Conservation (phyloP, 2,329 filamentous ascomycete species). For the Fusarium oligoseptatum region DNA sequence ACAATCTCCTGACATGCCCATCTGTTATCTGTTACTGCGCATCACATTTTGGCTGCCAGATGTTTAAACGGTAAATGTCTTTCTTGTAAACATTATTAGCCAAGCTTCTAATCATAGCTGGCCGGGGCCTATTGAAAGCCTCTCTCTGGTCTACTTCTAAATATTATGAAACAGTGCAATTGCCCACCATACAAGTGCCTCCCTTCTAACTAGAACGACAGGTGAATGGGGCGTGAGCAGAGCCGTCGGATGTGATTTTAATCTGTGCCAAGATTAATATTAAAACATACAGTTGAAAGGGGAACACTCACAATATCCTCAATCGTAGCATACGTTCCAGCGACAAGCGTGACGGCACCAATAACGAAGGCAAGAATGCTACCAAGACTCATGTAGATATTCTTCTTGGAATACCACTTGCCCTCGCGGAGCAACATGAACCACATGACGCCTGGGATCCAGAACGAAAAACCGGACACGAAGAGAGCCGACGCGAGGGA, state of each 20-base stretch:
- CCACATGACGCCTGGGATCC: conserved; percentile 39
- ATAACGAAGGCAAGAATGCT: conserved; percentile 36
- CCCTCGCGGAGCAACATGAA: conserved; percentile 34
- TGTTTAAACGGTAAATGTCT: neutral
- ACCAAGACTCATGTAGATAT: conserved; percentile 31
- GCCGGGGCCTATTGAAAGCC: neutral
- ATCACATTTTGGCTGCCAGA: neutral
- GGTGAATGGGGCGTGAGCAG: conserved; percentile 42
- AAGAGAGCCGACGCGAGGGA: conserved; percentile 35
- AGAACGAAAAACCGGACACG: conserved; percentile 37
- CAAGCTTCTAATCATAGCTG: neutral
- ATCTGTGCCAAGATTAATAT: conserved; percentile 22
- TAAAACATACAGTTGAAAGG: accelerated
- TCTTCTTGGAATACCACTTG: conserved; percentile 38
- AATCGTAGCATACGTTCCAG: conserved; percentile 38
- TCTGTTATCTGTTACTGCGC: neutral
- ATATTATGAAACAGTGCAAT: neutral
- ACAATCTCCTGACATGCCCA: neutral
- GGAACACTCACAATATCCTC: conserved; percentile 35
- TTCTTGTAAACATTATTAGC: neutral
- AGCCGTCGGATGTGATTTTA: conserved; percentile 27
- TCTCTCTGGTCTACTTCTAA: neutral
- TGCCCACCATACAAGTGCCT: neutral
- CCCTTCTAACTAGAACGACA: conserved; percentile 25
- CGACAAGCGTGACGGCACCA: conserved; percentile 34